Base-by-base conservation (phyloP, 2,329 filamentous ascomycete genomes). In the Microdochium paspali region DNA sequence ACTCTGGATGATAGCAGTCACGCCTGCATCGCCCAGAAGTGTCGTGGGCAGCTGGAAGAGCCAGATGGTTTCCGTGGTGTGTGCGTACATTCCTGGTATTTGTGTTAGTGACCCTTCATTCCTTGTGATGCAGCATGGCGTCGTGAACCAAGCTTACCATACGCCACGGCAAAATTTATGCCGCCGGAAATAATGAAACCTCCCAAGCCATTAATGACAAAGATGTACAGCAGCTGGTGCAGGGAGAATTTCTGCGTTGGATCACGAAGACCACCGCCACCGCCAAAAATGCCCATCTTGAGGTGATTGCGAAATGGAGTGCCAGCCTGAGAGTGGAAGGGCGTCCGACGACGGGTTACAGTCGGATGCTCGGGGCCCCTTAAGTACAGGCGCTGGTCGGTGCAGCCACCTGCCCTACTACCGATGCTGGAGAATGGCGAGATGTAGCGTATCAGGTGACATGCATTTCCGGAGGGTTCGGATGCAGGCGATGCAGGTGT, bases 151-250 rank as follows among this genome's bases (percentile, higher is more conserved):
- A n/a, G 56, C 61, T 49, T 54, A 75, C 73, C 69, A 51, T 74
- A 77, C 15, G 71, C 73, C 49, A 77, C 65, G 42, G 65, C 69
- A 56, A 77, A 75, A 59, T 77, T 77, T 51, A 77, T 70, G 21
- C 62, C 71, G 0, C 68, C 74, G 0, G 72, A 74, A 2, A 77
- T 42, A n/a, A 71, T 44, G 51, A 69, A 66, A 10, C 71, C 70
- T 13, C 69, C 69, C 28, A 77, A 24, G 3, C 72, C 74, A 48
- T 75, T 68, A 2, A 74, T 53, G 1, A 68, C 54, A 12, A 76
- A 69, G 13, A 78, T 62, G 56, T 77, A 77, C 48, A 75, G 67
- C 20, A 68, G 49, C 51, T 77, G 73, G 49, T 70, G 67, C 1
- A 49, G 51, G 2, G 69, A 74, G 25, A 73, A 54, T n/a, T 54